Conservation (phyloP, 768 basidiomycete genomes). For the Lentinula boryana region DNA sequence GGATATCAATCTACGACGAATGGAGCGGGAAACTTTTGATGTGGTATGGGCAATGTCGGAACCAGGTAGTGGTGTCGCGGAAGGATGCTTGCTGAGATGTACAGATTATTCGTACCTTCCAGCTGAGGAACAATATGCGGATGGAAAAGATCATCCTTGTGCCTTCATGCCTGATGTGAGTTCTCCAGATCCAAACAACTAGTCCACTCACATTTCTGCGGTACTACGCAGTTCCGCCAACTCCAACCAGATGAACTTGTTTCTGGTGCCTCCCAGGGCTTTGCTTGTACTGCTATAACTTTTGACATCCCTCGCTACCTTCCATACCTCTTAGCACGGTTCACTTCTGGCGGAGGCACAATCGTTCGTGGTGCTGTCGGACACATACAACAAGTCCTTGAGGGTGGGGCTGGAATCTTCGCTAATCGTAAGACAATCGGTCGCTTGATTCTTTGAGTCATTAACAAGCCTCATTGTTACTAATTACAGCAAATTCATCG, state of each 20-base stretch:
- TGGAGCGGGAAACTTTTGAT: constrained; percentile 69
- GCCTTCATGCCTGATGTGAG: constrained; percentile 52
- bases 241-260: constrained; percentile 28
- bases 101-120: constrained; percentile 57
- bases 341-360: constrained; percentile 58
- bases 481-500: neutral
- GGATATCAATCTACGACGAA: constrained; percentile 52
- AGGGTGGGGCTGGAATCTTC: constrained; percentile 46
- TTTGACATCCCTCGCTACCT: constrained; percentile 71
- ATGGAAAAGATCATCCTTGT: constrained; percentile 22
- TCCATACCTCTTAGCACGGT: constrained; percentile 61
- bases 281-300: constrained; percentile 59
- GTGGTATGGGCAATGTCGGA: constrained; percentile 69
- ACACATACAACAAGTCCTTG: constrained; percentile 65
- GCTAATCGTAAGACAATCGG: constrained; percentile 7
- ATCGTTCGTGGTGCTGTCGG: constrained; percentile 55
- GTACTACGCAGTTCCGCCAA: constrained; percentile 26
- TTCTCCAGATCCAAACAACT: constrained; percentile 15
- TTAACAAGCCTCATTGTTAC: neutral
- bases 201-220: constrained; percentile 3
- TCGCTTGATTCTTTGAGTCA: neutral
- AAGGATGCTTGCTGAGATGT: constrained; percentile 60
- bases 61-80: constrained; percentile 40
- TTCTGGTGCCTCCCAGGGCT: constrained; percentile 35
- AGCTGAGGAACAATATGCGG: constrained; percentile 29